Evolutionary conservation across 306 rosid species (phyloP), one percentile per base, ranked within the genome.

Genomic region (Notholithocarpus densiflorus): DNA sequence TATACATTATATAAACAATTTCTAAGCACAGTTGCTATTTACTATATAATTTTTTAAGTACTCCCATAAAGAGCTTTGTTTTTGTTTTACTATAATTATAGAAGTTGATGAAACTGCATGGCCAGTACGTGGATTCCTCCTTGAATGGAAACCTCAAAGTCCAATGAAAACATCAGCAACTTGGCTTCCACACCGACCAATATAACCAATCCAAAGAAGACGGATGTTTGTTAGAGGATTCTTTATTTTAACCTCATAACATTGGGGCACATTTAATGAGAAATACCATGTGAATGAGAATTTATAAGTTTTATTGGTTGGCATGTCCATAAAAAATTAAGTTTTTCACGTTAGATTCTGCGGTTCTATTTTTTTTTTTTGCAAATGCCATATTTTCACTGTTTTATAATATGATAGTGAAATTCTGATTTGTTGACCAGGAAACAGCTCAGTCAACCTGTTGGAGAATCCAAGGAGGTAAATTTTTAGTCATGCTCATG

Each of bases 101-200:
- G 89, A 83, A 82, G 81, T 81, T 75, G 87, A 83, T 83, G 89
- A 79, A 82, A 78, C 81, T 88, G 92, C 94, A 88, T 88, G 94
- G 88, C 6, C 79, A 83, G 85, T 83, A 88, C 89, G 92, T 81
- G 85, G 85, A 56, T 72, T 80, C 80, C 66, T 70, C 27, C 65
- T 37, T 72, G 82, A 53, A 23, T 60, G 24, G 78, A 82, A 71
- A 78, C 51, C 75, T 73, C 76, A 68, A 55, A 82, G 56, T 5
- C 61, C 45, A 70, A 79, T 73, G 86, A 87, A 78, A 72, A 64
- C 65, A 54, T 77, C 66, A 69, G 71, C 72, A 80, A 61, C n/a
- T 68, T 77, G 87, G 85, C 80, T 85, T 86, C 86, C 80, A 75
- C 88, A 87, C 97, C 97, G 97, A 92, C 94, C 97, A 89, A 88